Evolutionary conservation across 768 basidiomycete species (phyloP).

Genomic region (Tulasnella sp.): DNA sequence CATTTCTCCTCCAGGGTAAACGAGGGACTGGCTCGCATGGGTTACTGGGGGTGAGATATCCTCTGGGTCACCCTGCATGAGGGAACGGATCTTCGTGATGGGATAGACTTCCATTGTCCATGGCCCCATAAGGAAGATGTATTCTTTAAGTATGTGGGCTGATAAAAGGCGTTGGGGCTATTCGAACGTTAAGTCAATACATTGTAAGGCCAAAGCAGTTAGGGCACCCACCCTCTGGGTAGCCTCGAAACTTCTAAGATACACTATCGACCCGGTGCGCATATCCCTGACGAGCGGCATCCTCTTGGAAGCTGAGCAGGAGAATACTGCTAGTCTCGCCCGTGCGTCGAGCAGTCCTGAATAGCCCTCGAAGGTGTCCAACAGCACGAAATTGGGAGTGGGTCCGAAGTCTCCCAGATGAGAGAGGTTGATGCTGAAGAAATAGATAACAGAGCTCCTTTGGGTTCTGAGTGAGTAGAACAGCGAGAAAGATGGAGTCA

Average conservation of each 20-base stretch:
- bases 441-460: no score
- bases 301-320: background rate
- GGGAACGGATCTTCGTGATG: no score
- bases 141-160: background rate
- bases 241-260: background rate
- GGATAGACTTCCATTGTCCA: background rate
- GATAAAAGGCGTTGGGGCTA: background rate
- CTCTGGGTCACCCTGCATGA: no score
- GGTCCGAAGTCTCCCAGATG: background rate
- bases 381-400: background rate
- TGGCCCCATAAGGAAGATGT: background rate
- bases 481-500: no score
- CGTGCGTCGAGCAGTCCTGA: background rate
- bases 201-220: background rate
- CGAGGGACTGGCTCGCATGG: no score
- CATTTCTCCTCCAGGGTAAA: background rate
- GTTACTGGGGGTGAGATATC: no score
- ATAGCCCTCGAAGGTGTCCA: background rate
- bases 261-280: background rate
- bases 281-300: background rate
- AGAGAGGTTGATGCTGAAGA: background rate
- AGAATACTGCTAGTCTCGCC: background rate
- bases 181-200: background rate
- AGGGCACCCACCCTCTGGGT: background rate
- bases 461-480: no score